Conservation (phyloP, 2,329 filamentous ascomycete species). For the Albophoma yamanashiensis region DNA sequence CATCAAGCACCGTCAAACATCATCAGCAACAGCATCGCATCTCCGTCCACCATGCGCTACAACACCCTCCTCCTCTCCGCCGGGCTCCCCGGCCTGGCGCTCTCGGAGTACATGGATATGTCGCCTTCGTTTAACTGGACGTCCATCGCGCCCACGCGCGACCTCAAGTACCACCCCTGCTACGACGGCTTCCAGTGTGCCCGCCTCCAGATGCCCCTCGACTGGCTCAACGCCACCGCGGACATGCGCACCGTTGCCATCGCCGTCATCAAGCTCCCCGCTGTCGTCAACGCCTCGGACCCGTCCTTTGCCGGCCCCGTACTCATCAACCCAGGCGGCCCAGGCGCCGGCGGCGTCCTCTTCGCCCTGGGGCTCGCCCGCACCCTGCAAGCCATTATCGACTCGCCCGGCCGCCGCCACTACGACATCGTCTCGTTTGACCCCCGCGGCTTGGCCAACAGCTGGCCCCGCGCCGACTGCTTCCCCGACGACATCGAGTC, state of each 20-base stretch:
- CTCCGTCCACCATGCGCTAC: neutral
- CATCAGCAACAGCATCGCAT: neutral
- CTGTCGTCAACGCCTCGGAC: constrained; percentile 24
- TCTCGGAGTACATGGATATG: neutral
- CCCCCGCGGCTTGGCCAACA: constrained; percentile 28
- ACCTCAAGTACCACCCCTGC: constrained; percentile 28
- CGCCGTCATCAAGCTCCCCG: constrained; percentile 29
- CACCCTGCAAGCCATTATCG: constrained; percentile 16
- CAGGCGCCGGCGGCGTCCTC: constrained; percentile 27
- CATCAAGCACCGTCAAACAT: neutral
- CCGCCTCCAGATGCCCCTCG: constrained; percentile 29
- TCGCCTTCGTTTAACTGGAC: constrained; percentile 23
- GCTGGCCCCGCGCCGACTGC: constrained; percentile 27
- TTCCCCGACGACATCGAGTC: constrained; percentile 19
- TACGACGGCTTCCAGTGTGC: constrained; percentile 28
- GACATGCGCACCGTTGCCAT: constrained; percentile 22
- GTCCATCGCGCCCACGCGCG: constrained; percentile 18
- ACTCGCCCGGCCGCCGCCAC: constrained; percentile 17
- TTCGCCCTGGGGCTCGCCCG: constrained; percentile 14
- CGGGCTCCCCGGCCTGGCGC: neutral
- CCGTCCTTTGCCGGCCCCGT: constrained; percentile 30
- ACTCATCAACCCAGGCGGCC: constrained; percentile 34
- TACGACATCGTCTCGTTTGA: constrained; percentile 34
- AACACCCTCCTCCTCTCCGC: neutral
- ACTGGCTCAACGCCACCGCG: constrained; percentile 24